Base-by-base conservation (phyloP, 2,329 filamentous ascomycete genomes). In the Nemania sp. region DNA sequence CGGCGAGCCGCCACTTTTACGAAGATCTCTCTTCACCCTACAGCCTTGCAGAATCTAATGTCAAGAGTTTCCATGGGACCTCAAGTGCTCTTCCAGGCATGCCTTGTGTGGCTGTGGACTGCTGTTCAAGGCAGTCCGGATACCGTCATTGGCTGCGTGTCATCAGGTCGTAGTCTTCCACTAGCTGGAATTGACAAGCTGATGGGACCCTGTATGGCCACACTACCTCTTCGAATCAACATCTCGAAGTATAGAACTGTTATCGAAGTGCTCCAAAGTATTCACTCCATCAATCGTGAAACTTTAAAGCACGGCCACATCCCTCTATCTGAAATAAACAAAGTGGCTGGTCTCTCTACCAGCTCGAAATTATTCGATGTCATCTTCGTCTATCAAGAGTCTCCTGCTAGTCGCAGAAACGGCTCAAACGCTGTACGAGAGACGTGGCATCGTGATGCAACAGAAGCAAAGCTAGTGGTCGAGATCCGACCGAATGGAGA, bases 341-440 rank as follows among this genome's bases (percentile, higher is more conserved):
- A 83, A 65, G 74, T 82, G 1, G 83, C 82, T 2, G 83, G 81
- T 0, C 62, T 89, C 0, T 76, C 80, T 29, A 79, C 85, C 0
- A 78, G 81, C 0, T 80, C 85, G 40, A 75, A 76, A 1, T 75
- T 96, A 0, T 97, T 94, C 67, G 90, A 96, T 66, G 82, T 88
- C 0, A 78, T 97, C 0, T 88, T 96, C 68, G 87, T 93, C 0
- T 97, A 93, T 80, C 93, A 97, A 68, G 89, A 96, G 70, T 90
- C 88, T 0, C 77, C 89, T 1, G 75, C 78, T 70, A 77, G 68
- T 67, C 68, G 64, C 25, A 52, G 53, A 43, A 17, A 64, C 32
- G 34, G 45, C 1, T 61, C 65, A 1, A 67, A 74, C 2, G 37
- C 72, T 2, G 77, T 94, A 0, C 73, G 69, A 10, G 79, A 92